A percentile compares a stretch with the other conserved stretches of the same genome.
These are phyloP conservation scores for Globisporangium paddicum DNA, from an alignment of 352 stramenopile genomes.

Conservation along the genomic window DNA sequence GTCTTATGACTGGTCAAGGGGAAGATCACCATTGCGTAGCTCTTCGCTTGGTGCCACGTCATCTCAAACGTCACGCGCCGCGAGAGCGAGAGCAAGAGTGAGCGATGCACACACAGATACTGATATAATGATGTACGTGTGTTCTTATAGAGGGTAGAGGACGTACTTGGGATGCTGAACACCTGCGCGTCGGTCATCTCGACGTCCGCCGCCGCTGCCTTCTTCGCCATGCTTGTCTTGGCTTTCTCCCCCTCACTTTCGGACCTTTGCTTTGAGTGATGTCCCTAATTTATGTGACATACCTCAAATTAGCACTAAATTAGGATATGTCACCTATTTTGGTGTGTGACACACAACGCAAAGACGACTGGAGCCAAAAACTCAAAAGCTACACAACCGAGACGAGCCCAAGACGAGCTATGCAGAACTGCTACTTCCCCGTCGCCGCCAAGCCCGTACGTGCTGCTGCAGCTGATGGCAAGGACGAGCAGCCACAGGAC, in stretches of 20 bases:
- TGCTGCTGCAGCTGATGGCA: not conserved
- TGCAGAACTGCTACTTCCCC: conserved; percentile 89
- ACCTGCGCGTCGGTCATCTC: conserved; percentile 20
- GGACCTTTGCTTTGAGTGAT: conserved; percentile 4
- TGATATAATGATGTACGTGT: too few species aligned
- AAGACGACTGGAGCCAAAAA: conserved; percentile 12
- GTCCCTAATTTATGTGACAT: not conserved
- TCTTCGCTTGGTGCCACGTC: conserved; percentile 3
- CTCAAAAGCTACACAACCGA: conserved; percentile 3
- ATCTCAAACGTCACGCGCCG: not conserved
- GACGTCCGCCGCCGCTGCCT: conserved; percentile 19
- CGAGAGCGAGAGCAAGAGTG: not conserved
- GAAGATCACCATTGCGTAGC: not conserved
- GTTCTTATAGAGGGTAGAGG: too few species aligned
- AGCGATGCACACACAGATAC: not conserved
- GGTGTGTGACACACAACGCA: too few species aligned
- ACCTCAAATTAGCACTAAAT: not conserved
- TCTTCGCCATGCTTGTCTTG: conserved; percentile 19
- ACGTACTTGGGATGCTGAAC: conserved; percentile 48
- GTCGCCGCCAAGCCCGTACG: conserved; percentile 20
- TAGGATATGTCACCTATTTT: not conserved
- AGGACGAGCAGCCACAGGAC: conserved; percentile 3
- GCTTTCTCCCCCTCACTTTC: conserved; percentile 3
- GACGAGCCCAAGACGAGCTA: conserved; percentile 13
- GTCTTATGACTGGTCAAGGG: not conserved